Evolutionary conservation across 2,329 filamentous ascomycete genomes (phyloP).

Genomic region (Teratosphaeria gauchensis): DNA sequence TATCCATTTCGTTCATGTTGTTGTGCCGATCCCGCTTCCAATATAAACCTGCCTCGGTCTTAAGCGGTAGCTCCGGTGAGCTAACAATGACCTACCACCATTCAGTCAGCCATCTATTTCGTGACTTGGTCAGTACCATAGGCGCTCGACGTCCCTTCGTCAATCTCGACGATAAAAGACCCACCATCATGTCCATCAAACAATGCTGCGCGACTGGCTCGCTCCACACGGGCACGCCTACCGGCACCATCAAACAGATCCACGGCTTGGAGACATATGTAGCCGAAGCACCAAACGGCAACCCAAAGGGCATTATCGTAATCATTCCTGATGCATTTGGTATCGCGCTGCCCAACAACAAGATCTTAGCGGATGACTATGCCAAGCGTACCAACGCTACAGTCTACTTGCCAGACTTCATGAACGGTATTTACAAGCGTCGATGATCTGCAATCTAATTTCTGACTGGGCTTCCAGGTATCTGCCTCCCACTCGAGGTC

Average conservation of each 20-base stretch:
- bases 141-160: no score
- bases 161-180: no score
- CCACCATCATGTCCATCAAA: constrained; percentile 8
- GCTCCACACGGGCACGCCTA: constrained; percentile 28
- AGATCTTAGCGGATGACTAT: constrained; percentile 26
- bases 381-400: constrained; percentile 5
- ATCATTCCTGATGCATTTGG: constrained; percentile 33
- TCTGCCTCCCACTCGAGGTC: constrained; percentile 16
- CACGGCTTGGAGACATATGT: constrained; percentile 30
- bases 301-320: constrained; percentile 27
- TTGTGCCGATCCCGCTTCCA: no score
- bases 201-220: constrained; percentile 30
- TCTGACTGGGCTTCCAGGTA: constrained; percentile 9
- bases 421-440: constrained; percentile 18
- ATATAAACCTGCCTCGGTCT: neutral
- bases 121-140: neutral
- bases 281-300: constrained; percentile 22
- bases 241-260: constrained; percentile 24
- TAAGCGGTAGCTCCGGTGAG: neutral
- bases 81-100: neutral
- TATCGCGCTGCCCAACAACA: constrained; percentile 26
- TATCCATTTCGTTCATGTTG: no score
- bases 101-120: neutral
- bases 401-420: constrained; percentile 30
- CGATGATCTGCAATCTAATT: neutral